These are phyloP conservation scores for Saussurea involucrata DNA, from an alignment of 129 eudicot genomes.

Conservation along the genomic window DNA sequence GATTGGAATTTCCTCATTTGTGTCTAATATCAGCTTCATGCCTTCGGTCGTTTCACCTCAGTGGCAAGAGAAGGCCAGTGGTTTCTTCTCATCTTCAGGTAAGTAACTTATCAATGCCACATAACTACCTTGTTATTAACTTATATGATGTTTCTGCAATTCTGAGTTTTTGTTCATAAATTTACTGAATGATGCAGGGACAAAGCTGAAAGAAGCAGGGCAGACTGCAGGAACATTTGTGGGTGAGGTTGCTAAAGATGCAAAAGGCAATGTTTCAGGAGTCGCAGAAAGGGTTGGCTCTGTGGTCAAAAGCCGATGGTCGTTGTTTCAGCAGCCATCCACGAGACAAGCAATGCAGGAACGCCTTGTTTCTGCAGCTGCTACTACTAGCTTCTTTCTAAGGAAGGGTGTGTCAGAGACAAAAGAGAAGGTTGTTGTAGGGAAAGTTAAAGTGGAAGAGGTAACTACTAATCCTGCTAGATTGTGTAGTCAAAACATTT, in stretches of 20 bases:
- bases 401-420: conserved; percentile 91
- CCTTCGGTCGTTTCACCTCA: conserved; percentile 75
- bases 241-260: conserved; percentile 92
- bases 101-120: conserved; percentile 8
- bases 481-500: background rate
- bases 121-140: background rate
- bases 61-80: conserved; percentile 99
- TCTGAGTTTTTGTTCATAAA: background rate
- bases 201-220: conserved; percentile 93
- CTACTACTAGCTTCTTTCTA: conserved; percentile 75
- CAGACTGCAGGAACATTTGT: conserved; percentile 82
- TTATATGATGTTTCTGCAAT: background rate
- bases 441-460: conserved; percentile 96
- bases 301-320: conserved; percentile 88
- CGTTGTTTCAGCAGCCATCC: conserved; percentile 86
- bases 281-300: conserved; percentile 86
- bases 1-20: conserved; percentile 1
- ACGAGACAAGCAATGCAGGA: conserved; percentile 94
- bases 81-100: conserved; percentile 91
- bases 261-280: conserved; percentile 79
- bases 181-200: conserved; percentile 40
- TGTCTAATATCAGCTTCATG: conserved; percentile 48
- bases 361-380: conserved; percentile 84
- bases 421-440: conserved; percentile 84
- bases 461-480: conserved; percentile 49